These are phyloP conservation scores for Yamadazyma mexicana DNA, from an alignment of 1,139 yeast genomes.

Conservation along the genomic window DNA sequence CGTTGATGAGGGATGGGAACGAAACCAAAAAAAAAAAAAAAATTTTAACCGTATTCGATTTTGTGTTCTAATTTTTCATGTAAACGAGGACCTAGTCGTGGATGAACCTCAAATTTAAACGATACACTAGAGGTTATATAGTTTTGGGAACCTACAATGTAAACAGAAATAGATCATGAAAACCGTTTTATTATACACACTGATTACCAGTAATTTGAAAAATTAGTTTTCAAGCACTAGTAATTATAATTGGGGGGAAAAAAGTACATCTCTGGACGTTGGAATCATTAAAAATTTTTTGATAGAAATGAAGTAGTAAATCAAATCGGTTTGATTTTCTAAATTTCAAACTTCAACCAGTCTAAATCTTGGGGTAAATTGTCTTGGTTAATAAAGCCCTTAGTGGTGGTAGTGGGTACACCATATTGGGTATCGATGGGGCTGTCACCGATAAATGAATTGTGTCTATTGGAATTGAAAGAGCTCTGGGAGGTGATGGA, in stretches of 20 bases:
- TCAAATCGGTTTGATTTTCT: no score
- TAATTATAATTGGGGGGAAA: not conserved
- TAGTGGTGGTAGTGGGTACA: slow-evolving; percentile 5
- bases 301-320: no score
- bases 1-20: slow-evolving; percentile 7
- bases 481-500: slow-evolving; percentile 14
- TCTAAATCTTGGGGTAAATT: slow-evolving; percentile 33
- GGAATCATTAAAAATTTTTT: not conserved
- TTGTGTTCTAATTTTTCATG: slow-evolving; percentile 2
- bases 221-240: no score
- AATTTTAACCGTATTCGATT: slow-evolving; percentile 5
- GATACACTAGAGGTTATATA: not conserved
- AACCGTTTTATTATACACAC: slow-evolving; percentile 11
- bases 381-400: slow-evolving; percentile 9
- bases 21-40: not conserved
- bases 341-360: slow-evolving; percentile 49
- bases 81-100: slow-evolving; percentile 2
- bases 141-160: no score
- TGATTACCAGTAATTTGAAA: not conserved
- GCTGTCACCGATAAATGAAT: slow-evolving; percentile 9
- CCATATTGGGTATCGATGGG: slow-evolving; percentile 13
- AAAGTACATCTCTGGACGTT: no score
- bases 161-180: slow-evolving; percentile 3
- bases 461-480: slow-evolving; percentile 11
- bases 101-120: not conserved